Percentiles rank a stretch among this genome's conserved stretches.
phyloP scores from a whole-genome alignment of 495 filamentous ascomycete species.

The Halenospora varia region DNA sequence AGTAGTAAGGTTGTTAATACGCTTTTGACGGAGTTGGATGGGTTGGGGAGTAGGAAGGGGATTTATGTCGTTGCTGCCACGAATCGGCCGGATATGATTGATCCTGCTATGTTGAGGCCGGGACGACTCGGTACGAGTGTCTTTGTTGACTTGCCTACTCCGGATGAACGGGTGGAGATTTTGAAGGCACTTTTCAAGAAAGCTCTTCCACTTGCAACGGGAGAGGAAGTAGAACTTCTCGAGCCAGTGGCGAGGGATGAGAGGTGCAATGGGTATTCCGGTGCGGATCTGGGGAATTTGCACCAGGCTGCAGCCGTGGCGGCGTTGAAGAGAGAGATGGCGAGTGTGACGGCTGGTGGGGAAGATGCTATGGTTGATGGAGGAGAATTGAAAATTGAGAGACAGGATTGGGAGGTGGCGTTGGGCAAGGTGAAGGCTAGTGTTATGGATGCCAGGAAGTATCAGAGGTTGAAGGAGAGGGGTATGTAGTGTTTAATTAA shows the following conservation, averaged over 20 bases:
- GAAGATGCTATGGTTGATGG: constrained; percentile 17
- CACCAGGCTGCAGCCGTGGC: constrained; percentile 72
- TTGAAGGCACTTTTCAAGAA: constrained; percentile 70
- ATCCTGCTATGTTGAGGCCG: constrained; percentile 89
- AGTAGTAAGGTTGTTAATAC: constrained; percentile 92
- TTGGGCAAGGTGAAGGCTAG: constrained; percentile 69
- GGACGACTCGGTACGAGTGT: constrained; percentile 85
- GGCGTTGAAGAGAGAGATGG: constrained; percentile 35
- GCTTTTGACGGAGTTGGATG: constrained; percentile 93
- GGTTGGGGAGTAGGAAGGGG: constrained; percentile 71
- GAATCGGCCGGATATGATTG: constrained; percentile 94
- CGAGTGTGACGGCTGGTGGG: neutral
- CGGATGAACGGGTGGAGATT: constrained; percentile 80
- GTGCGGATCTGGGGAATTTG: constrained; percentile 81
- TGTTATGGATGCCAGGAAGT: constrained; percentile 72
- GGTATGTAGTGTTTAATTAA: no score
- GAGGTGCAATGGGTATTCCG: constrained; percentile 79
- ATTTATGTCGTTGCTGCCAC: constrained; percentile 96
- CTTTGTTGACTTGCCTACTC: constrained; percentile 82
- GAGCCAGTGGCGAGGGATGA: constrained; percentile 57
- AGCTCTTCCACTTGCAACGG: constrained; percentile 37
- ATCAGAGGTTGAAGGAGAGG: constrained; percentile 52
- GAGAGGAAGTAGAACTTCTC: constrained; percentile 37
- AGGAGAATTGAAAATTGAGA: constrained; percentile 45
- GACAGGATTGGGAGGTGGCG: constrained; percentile 74